phyloP scores from a whole-genome alignment of 169 alveolate species.

The Theileria luwenshuni region DNA sequence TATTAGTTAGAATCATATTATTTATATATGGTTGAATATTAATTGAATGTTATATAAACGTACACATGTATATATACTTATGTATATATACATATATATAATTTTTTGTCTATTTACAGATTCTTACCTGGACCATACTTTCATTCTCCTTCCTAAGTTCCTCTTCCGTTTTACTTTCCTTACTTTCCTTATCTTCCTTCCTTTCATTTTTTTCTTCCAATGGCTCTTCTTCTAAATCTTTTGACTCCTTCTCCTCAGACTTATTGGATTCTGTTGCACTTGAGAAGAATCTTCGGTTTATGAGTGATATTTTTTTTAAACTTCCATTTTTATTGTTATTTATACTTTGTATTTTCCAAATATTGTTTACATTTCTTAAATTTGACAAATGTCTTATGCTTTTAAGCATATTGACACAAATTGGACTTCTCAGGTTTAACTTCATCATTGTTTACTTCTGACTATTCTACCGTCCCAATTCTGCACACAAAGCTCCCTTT shows the following conservation, averaged over 20 bases:
- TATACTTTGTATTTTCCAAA: background rate
- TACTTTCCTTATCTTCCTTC: background rate
- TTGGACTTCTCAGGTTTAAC: conserved; percentile 1
- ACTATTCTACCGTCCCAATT: no score
- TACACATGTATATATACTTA: background rate
- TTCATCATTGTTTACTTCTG: conserved; percentile 3
- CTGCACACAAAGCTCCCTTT: no score
- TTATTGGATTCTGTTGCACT: background rate
- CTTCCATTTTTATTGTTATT: background rate
- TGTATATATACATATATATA: background rate
- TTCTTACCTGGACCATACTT: background rate
- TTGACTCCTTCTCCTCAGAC: background rate
- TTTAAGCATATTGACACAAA: conserved; percentile 15
- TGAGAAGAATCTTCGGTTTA: background rate
- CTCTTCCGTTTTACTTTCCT: background rate
- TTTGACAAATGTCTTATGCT: background rate
- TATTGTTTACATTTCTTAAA: background rate
- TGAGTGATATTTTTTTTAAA: background rate
- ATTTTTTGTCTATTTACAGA: background rate
- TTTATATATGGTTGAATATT: no score
- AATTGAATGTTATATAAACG: no score
- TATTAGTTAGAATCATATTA: background rate
- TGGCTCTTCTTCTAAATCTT: conserved; percentile 12
- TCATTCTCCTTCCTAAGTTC: conserved; percentile 1
- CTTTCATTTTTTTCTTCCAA: background rate